These are phyloP conservation scores for Sanguinoderma infundibulare DNA, from an alignment of 1,284 basidiomycete genomes.

Conservation along the genomic window DNA sequence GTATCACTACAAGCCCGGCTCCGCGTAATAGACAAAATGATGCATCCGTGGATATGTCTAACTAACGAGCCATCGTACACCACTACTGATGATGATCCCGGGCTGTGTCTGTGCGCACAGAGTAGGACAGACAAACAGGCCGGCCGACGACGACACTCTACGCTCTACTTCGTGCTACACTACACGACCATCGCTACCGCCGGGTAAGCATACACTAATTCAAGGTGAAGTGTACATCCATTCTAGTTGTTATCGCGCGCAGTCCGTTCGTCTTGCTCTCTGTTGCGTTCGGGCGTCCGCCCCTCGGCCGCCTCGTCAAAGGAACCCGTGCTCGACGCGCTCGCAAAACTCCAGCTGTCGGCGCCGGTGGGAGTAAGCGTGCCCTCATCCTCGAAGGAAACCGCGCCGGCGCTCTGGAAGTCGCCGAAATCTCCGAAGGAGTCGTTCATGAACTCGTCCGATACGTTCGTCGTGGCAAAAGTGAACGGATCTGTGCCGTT, in stretches of 20 bases:
- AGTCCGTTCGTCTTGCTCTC: slow-evolving; percentile 35
- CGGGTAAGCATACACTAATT: slow-evolving; percentile 15
- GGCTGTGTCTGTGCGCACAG: slow-evolving; percentile 1
- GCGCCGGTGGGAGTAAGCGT: slow-evolving; percentile 61
- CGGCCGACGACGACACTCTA: no score
- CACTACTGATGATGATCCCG: slow-evolving; percentile 8
- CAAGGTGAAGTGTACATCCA: slow-evolving; percentile 7
- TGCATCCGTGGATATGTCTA: slow-evolving; percentile 10
- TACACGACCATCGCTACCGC: neutral
- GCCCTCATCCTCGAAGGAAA: slow-evolving; percentile 45
- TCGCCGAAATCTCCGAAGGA: slow-evolving; percentile 80
- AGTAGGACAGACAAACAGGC: neutral
- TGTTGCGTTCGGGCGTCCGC: slow-evolving; percentile 16
- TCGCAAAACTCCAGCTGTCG: slow-evolving; percentile 69
- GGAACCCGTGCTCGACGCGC: slow-evolving; percentile 44
- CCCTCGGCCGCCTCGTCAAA: slow-evolving; percentile 29
- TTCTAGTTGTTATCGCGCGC: slow-evolving; percentile 26
- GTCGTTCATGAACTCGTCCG: slow-evolving; percentile 60
- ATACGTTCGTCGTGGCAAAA: slow-evolving; percentile 58
- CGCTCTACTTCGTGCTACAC: neutral
- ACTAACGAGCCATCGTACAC: slow-evolving; percentile 17
- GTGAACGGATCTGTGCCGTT: slow-evolving; percentile 61
- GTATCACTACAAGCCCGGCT: slow-evolving; percentile 50
- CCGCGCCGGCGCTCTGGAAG: slow-evolving; percentile 59
- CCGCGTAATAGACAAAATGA: neutral